Percentiles rank a stretch among this genome's conserved stretches.
phyloP scores from a whole-genome alignment of 1,139 yeast species.

The Oligophagozyma castellii region DNA sequence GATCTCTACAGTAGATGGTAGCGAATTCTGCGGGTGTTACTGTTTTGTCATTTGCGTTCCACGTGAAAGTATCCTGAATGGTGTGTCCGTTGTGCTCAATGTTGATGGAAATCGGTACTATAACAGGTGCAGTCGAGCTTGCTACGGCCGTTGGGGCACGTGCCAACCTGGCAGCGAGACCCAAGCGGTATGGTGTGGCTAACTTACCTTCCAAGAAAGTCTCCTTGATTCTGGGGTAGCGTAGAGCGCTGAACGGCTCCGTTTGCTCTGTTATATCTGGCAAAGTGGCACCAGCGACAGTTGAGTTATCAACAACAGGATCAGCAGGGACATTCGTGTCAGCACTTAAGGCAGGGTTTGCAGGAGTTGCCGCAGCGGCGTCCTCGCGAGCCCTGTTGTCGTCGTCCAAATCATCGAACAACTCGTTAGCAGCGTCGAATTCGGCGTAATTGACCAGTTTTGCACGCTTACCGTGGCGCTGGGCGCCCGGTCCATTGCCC shows the following conservation, averaged over 20 bases:
- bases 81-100: constrained; percentile 55
- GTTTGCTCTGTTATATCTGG: constrained; percentile 23
- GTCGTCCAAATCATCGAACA: constrained; percentile 2
- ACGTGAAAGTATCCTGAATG: constrained; percentile 70
- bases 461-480: constrained; percentile 69
- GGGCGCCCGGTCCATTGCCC: constrained; percentile 26
- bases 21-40: constrained; percentile 83
- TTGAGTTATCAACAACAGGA: neutral
- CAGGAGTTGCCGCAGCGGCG: constrained; percentile 13
- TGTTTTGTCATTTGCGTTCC: constrained; percentile 73
- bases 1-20: constrained; percentile 60
- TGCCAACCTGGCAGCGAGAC: constrained; percentile 7
- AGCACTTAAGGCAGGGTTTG: constrained; percentile 5
- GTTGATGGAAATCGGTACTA: constrained; percentile 70
- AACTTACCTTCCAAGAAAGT: constrained; percentile 23
- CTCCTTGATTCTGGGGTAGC: constrained; percentile 23
- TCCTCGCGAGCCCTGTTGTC: constrained; percentile 5
- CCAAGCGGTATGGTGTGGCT: constrained; percentile 20
- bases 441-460: constrained; percentile 76
- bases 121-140: constrained; percentile 20
- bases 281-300: constrained; percentile 4
- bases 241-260: constrained; percentile 19
- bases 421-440: constrained; percentile 36
- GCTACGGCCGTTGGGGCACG: constrained; percentile 3
- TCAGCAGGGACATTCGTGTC: constrained; percentile 3